Percentiles rank a stretch among this genome's conserved stretches.
Evolutionary conservation across 2,329 filamentous ascomycete genomes (phyloP).

Genomic region (Didymella pinodella): DNA sequence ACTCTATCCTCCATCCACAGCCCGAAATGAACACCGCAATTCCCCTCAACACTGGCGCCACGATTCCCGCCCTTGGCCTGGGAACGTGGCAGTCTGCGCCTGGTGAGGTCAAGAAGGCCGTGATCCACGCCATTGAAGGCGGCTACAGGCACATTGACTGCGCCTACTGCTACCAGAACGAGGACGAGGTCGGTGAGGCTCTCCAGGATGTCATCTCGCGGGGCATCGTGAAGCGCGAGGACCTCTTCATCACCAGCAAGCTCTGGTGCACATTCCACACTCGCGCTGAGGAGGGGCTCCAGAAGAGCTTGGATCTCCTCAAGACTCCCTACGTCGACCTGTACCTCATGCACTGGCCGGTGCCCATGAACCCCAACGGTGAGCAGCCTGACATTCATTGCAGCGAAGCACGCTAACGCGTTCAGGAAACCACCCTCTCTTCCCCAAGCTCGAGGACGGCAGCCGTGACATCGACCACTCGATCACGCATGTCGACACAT

Average conservation of each 20-base stretch:
- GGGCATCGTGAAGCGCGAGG: slow-evolving; percentile 75
- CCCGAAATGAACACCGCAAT: slow-evolving; percentile 52
- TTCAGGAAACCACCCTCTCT: slow-evolving; percentile 71
- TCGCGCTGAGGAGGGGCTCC: slow-evolving; percentile 71
- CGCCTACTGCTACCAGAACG: slow-evolving; percentile 81
- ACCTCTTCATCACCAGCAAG: slow-evolving; percentile 86
- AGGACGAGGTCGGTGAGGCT: slow-evolving; percentile 81
- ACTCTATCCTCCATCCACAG: slow-evolving; percentile 47
- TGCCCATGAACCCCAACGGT: slow-evolving; percentile 81
- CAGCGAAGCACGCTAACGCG: slow-evolving; percentile 4
- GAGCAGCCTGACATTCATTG: not conserved
- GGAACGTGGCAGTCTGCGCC: slow-evolving; percentile 53
- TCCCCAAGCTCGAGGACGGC: slow-evolving; percentile 78
- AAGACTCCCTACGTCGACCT: slow-evolving; percentile 84
- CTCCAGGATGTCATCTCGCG: slow-evolving; percentile 74
- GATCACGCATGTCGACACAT: slow-evolving; percentile 77
- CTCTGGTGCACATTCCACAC: slow-evolving; percentile 83
- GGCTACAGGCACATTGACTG: slow-evolving; percentile 69
- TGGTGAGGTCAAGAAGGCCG: slow-evolving; percentile 58
- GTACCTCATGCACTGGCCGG: slow-evolving; percentile 83
- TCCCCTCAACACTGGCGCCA: slow-evolving; percentile 52
- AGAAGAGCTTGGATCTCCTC: slow-evolving; percentile 75
- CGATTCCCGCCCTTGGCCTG: slow-evolving; percentile 50
- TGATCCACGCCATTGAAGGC: slow-evolving; percentile 57
- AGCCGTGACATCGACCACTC: slow-evolving; percentile 73